Evolutionary conservation across 192 early-diverging fungal species (phyloP), one percentile per base, ranked within the genome.

Genomic region (Umbelopsis sp.): DNA sequence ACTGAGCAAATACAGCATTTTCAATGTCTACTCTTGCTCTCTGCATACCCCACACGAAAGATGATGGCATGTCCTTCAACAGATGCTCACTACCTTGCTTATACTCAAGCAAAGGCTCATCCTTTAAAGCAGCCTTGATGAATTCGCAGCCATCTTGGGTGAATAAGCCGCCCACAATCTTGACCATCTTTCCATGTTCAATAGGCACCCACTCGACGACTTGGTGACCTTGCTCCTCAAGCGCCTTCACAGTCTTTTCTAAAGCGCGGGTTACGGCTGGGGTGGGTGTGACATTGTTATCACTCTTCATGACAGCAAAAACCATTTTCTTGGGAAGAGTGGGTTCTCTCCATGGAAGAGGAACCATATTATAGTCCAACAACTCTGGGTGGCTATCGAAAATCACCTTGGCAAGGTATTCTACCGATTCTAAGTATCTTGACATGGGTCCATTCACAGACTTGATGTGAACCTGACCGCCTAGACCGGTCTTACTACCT

Each of bases 331-430:
- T 27, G 15, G 27, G 55, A 27, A 61, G 15, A 33, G 15, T 16
- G 11, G 55, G 55, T 35, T 61, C 55, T 61, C 55, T 33, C 55
- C 55, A 61, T 33, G 55, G 55, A 37, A 61, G 27, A 61, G 55
- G 55, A 33, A 61, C 30, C 12, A 25, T n/a, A 18, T 11, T 35
- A 8, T 61, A 15, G 25, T 61, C 55, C 55, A 61, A 2, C 21
- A 30, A 30, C 33, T 61, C 55, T 6, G 55, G 55, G 55, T 61
- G 0, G 55, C 30, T 27, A 18, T 61, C 30, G 30, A 35, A 61
- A 18, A 61, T 16, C 3, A 61, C 27, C 16, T 61, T 61, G 4
- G 55, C 55, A 13, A 61, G 2, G 18, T 35, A 30, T n/a, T 61
- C 55, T 16, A 61, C 30, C 30, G 55, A 61, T 35, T 37, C 55